Evolutionary conservation across 2,329 filamentous ascomycete genomes (phyloP).

Genomic region (Aspergillus sojae): DNA sequence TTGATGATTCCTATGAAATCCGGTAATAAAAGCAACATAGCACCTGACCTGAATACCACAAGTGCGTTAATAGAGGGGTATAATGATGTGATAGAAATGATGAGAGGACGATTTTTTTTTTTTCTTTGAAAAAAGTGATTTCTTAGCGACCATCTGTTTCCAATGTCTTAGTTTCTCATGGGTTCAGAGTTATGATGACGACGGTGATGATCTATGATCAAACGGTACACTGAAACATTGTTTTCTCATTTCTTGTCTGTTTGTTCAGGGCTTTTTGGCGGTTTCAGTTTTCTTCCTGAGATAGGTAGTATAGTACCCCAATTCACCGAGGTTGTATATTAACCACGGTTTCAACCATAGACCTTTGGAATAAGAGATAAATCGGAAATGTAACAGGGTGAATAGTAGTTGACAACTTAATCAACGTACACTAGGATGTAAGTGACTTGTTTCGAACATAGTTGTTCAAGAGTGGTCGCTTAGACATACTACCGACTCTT

Average conservation of each 20-base stretch:
- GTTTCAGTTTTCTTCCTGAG: background rate
- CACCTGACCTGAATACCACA: background rate
- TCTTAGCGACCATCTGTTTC: background rate
- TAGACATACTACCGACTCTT: too few relatives aligned
- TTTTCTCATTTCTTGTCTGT: background rate
- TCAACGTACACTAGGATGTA: too few relatives aligned
- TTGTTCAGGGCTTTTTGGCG: background rate
- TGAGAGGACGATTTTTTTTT: background rate
- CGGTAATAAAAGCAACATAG: background rate
- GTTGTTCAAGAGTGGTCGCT: too few relatives aligned
- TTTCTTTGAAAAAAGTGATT: background rate
- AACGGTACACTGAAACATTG: background rate
- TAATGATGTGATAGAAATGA: background rate
- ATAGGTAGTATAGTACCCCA: too few relatives aligned
- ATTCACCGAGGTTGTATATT: too few relatives aligned
- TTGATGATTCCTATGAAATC: background rate
- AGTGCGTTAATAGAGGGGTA: background rate
- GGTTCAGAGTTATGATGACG: background rate
- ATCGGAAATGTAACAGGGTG: too few relatives aligned
- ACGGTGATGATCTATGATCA: background rate
- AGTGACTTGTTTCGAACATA: too few relatives aligned
- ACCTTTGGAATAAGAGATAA: too few relatives aligned
- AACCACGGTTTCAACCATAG: too few relatives aligned
- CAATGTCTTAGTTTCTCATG: background rate
- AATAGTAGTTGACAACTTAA: too few relatives aligned